Conservation (phyloP, 1,284 basidiomycete genomes). For the Melampsora occidentalis region DNA sequence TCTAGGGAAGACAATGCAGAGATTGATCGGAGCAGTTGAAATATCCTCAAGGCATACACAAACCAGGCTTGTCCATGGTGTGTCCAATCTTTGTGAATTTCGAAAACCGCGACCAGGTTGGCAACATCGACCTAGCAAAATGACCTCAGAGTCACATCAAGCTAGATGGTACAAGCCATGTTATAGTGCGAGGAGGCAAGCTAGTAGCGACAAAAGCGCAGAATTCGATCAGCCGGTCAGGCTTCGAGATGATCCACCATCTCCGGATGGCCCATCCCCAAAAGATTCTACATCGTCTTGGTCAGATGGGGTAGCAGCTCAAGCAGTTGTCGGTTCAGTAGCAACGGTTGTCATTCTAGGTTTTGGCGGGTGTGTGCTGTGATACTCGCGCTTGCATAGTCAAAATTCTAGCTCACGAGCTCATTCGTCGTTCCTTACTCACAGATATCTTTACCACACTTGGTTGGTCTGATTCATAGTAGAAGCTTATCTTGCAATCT, state of each 20-base stretch:
- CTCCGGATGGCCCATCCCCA: not conserved
- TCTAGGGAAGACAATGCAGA: no score
- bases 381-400: not conserved
- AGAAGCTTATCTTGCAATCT: not conserved
- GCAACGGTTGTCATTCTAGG: conserved; percentile 36
- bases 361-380: conserved; percentile 35
- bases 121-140: no score
- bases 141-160: not conserved
- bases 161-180: not conserved
- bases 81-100: no score
- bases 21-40: no score
- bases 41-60: no score
- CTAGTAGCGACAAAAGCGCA: not conserved
- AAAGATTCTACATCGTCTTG: conserved; percentile 25
- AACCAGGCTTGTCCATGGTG: no score
- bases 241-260: not conserved
- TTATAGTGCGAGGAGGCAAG: not conserved
- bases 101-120: no score
- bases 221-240: not conserved
- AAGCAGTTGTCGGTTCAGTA: conserved; percentile 36
- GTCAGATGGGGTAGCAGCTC: conserved; percentile 33
- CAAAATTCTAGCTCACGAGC: no score
- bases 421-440: no score
- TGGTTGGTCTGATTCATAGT: conserved; percentile 14
- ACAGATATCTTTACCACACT: conserved; percentile 40